Evolutionary conservation across 2,329 filamentous ascomycete species (phyloP), one percentile per base, ranked within the genome.

Genomic region (Pseudogymnoascus sp.): DNA sequence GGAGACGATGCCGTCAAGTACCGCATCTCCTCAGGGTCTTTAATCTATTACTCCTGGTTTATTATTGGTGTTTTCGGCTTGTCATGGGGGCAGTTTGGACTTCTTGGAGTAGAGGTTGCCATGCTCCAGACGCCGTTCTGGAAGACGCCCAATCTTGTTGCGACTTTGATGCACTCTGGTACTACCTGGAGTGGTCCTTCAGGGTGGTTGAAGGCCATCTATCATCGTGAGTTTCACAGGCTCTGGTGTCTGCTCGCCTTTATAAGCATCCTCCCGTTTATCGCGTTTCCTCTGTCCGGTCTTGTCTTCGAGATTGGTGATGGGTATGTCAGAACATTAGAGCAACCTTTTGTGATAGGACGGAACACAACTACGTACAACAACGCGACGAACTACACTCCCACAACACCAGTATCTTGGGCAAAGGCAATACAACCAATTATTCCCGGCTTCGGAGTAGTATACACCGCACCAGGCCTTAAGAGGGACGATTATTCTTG

Each of bases 11-110:
- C 43, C 5, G 25, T 3, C 25, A 54, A 54, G 2, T 54, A 54
- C n/a, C 25, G 43, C 43, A 12, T 14, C 25, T 54, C 30, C n/a
- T 54, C 43, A 1, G 43, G 43, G 43, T 54, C 43, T 18, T 6
- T 47, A 12, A 59, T 59, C 30, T 59, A 30, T 11, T 41, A 30
- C n/a, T 59, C 58, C n/a, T 59, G 58, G 58, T 59, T 59, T 8
- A 59, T 59, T 18, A 38, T 59, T 3, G 36, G 58, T 59, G 37
- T 43, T 33, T 41, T 59, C 6, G 58, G 58, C 7, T 33, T 43
- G 30, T n/a, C 25, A 11, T 41, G 37, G 36, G 25, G 36, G 11
- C 33, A 18, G 16, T 59, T 16, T 59, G 37, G 36, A 18, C 58
- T 59, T 28, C 9, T 33, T 38, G 58, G 58, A 14, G 58, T 43